These are phyloP conservation scores for Pyricularia sp. DNA, from an alignment of 2,329 filamentous ascomycete species.

Conservation along the genomic window DNA sequence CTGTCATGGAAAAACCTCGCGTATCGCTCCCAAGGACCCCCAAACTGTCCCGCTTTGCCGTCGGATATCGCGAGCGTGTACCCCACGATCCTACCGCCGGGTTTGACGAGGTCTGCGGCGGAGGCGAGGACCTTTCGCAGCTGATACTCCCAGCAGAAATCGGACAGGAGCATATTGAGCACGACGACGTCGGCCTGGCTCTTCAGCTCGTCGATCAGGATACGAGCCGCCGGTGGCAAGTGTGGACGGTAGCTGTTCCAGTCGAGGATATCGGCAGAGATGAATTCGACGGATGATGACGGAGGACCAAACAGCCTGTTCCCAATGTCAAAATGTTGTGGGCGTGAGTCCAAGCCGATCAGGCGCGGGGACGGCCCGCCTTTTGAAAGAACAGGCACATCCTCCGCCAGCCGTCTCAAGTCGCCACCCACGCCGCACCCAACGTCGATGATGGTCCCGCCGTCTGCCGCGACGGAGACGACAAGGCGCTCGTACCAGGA, in stretches of 20 bases:
- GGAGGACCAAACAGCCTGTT: constrained; percentile 16
- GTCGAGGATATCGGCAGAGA: neutral
- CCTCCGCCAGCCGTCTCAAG: neutral
- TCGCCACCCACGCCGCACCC: constrained; percentile 1
- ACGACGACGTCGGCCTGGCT: neutral
- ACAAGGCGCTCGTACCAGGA: neutral
- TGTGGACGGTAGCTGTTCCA: neutral
- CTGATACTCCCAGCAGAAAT: neutral
- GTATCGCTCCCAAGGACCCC: neutral
- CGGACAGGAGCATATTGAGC: neutral
- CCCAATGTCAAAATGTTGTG: neutral
- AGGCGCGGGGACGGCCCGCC: neutral
- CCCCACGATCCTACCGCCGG: neutral
- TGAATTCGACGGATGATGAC: neutral
- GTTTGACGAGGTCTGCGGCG: neutral
- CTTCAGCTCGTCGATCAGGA: neutral
- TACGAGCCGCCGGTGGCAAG: neutral
- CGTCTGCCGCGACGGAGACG: neutral
- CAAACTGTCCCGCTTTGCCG: neutral
- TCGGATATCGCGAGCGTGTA: neutral
- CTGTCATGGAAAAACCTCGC: neutral
- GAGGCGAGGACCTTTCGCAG: neutral
- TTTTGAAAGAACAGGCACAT: neutral
- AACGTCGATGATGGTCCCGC: neutral
- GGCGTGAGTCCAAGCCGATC: neutral